These are phyloP conservation scores for Xylaria sp. DNA, from an alignment of 2,329 filamentous ascomycete genomes.

Conservation along the genomic window DNA sequence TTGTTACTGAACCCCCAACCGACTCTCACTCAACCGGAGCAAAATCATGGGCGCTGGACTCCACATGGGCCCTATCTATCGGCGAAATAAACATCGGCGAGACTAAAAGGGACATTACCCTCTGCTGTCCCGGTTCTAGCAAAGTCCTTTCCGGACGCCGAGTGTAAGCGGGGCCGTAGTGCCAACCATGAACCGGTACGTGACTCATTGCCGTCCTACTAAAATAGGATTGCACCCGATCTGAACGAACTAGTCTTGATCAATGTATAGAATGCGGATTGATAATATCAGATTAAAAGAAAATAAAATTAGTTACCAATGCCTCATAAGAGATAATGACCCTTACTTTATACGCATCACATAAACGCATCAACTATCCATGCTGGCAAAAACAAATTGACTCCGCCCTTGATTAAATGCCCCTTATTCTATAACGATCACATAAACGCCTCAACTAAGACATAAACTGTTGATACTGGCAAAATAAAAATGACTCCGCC, in stretches of 20 bases:
- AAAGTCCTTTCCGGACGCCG: constrained; percentile 1
- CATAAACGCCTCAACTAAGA: too few species aligned
- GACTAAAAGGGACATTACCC: background rate
- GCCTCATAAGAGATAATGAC: too few species aligned
- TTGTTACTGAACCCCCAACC: background rate
- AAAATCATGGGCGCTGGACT: background rate
- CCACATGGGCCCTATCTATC: background rate
- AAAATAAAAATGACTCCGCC: constrained; percentile 19
- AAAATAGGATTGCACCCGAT: background rate
- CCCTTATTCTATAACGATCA: too few species aligned
- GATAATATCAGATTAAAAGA: too few species aligned
- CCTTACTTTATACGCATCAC: too few species aligned
- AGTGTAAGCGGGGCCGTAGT: constrained; percentile 4
- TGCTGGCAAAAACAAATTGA: background rate
- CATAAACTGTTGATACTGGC: too few species aligned
- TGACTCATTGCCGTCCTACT: constrained; percentile 11
- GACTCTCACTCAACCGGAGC: too few species aligned
- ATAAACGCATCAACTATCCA: too few species aligned
- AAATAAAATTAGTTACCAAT: too few species aligned
- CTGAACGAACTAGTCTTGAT: background rate
- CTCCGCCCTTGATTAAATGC: too few species aligned
- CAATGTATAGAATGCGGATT: background rate
- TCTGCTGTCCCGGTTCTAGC: background rate
- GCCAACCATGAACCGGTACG: background rate
- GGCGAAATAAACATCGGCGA: background rate